Conservation (phyloP, 306 rosid genomes). For the Dryas drummondii region DNA sequence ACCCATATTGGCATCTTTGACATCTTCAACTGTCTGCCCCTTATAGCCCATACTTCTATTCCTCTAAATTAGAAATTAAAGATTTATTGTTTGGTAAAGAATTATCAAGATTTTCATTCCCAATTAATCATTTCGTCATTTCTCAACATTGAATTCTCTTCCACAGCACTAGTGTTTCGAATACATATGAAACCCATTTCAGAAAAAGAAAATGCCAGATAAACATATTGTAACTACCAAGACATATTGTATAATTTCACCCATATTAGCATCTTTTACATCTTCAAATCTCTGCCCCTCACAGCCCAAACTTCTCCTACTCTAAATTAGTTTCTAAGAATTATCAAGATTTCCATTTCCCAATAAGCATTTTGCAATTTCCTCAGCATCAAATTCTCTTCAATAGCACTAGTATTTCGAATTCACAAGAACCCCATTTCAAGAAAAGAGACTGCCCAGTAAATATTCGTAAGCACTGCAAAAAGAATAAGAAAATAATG, state of each 20-base stretch:
- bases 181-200: neutral
- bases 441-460: too few relatives aligned
- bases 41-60: neutral
- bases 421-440: neutral
- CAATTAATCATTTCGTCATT: neutral
- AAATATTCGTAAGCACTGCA: neutral
- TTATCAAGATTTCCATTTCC: neutral
- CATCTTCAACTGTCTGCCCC: neutral
- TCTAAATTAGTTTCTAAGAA: neutral
- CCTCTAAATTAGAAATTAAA: neutral
- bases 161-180: neutral
- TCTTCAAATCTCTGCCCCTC: neutral
- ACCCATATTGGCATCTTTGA: neutral
- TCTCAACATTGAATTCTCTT: neutral
- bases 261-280: neutral
- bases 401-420: neutral
- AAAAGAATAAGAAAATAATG: neutral
- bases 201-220: too few relatives aligned
- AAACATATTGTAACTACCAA: neutral
- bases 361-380: neutral
- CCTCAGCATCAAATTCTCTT: neutral
- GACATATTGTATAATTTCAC: too few relatives aligned
- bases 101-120: neutral
- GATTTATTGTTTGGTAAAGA: too few relatives aligned
- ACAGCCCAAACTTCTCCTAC: neutral